These are phyloP conservation scores for Penicillium frequentans DNA, from an alignment of 2,329 filamentous ascomycete species.

Conservation along the genomic window DNA sequence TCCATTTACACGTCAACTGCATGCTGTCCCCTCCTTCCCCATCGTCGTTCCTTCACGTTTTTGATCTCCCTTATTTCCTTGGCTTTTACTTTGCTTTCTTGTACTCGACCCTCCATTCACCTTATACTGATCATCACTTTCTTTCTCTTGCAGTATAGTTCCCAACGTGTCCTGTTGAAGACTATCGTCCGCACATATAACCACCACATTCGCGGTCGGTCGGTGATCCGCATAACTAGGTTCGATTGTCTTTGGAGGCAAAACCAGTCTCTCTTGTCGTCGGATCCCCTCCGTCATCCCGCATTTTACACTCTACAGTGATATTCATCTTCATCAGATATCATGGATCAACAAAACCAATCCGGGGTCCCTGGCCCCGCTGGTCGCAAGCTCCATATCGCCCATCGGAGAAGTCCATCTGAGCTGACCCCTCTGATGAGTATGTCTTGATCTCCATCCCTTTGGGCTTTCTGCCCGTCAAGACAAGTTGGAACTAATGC, in stretches of 20 bases:
- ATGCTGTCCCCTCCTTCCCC: constrained; percentile 1
- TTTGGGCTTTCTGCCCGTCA: not conserved
- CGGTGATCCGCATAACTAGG: constrained; percentile 23
- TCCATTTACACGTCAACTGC: not conserved
- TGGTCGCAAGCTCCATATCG: constrained; percentile 92
- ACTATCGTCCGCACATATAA: constrained; percentile 25
- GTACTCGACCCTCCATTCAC: constrained; percentile 4
- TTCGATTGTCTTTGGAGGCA: constrained; percentile 27
- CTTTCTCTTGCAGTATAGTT: constrained; percentile 18
- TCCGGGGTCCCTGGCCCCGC: constrained; percentile 64
- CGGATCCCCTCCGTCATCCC: constrained; percentile 15
- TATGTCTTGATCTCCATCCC: constrained; percentile 55
- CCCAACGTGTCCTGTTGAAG: constrained; percentile 11
- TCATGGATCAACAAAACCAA: constrained; percentile 67
- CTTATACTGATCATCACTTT: constrained; percentile 19
- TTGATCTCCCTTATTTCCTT: not conserved
- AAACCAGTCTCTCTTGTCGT: constrained; percentile 26
- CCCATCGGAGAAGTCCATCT: constrained; percentile 93
- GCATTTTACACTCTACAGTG: constrained; percentile 22
- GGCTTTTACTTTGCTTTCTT: not conserved
- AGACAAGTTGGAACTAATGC: not conserved
- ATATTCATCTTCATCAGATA: constrained; percentile 23
- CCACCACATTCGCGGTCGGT: constrained; percentile 24
- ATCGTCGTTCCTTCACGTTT: constrained; percentile 9
- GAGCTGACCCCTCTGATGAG: constrained; percentile 97